Conservation (phyloP, 2,329 filamentous ascomycete species). For the Trichoderma guizhouense region DNA sequence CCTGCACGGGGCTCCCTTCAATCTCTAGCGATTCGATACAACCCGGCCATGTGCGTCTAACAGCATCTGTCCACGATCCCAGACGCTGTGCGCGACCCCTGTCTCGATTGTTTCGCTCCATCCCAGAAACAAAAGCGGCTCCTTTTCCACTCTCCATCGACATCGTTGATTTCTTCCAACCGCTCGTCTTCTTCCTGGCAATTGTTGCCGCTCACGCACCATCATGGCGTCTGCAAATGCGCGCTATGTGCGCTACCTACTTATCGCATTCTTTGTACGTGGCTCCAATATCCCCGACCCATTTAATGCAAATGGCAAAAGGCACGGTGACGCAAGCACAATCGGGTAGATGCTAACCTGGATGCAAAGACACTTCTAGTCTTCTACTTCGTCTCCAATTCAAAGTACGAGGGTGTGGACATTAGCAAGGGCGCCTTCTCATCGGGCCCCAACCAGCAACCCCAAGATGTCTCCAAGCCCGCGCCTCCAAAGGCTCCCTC, state of each 20-base stretch:
- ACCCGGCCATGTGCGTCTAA: slow-evolving; percentile 13
- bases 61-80: slow-evolving; percentile 8
- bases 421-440: slow-evolving; percentile 5
- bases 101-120: not conserved
- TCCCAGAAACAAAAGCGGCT: not conserved
- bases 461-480: slow-evolving; percentile 19
- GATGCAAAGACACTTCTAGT: slow-evolving; percentile 58
- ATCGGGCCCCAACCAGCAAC: not conserved
- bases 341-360: slow-evolving; percentile 19
- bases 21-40: not conserved
- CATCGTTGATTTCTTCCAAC: not conserved
- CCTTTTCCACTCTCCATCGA: not conserved
- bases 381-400: slow-evolving; percentile 76
- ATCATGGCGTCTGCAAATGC: slow-evolving; percentile 67
- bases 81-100: not conserved
- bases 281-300: not conserved
- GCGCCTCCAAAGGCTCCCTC: slow-evolving; percentile 25
- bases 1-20: not conserved
- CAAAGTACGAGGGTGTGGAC: slow-evolving; percentile 43
- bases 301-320: not conserved
- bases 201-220: slow-evolving; percentile 27
- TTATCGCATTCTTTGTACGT: slow-evolving; percentile 81
- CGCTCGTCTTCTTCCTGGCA: not conserved
- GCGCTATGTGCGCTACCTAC: slow-evolving; percentile 72
- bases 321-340: not conserved